These are phyloP conservation scores for Paecilomyces dactylethromorphus DNA, from an alignment of 2,329 filamentous ascomycete genomes.

Conservation along the genomic window DNA sequence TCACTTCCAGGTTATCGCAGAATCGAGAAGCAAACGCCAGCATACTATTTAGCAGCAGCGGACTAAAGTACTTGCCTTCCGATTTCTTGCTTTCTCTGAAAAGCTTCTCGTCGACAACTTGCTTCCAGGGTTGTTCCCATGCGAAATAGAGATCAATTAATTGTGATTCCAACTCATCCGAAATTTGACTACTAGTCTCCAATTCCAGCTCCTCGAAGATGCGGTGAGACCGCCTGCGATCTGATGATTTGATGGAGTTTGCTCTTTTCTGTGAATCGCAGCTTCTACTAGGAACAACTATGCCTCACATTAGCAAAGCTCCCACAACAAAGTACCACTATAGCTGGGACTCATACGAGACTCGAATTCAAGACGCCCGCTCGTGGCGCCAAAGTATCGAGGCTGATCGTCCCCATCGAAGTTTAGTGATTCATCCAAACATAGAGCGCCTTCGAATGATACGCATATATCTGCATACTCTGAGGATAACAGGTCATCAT, in stretches of 20 bases:
- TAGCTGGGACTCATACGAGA: conserved; percentile 1
- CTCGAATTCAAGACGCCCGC: conserved; percentile 27
- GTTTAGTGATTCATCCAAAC: conserved; percentile 29
- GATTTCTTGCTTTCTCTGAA: conserved; percentile 23
- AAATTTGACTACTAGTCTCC: conserved; percentile 3
- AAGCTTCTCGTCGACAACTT: conserved; percentile 28
- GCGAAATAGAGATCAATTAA: conserved; percentile 29
- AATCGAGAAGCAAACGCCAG: conserved; percentile 29
- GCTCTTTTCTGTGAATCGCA: background rate
- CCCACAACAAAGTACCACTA: background rate
- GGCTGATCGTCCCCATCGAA: conserved; percentile 30
- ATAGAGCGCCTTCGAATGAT: conserved; percentile 25
- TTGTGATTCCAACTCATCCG: conserved; percentile 20
- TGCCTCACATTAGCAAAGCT: background rate
- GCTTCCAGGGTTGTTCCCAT: conserved; percentile 32
- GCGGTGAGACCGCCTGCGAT: background rate
- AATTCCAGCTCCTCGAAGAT: background rate
- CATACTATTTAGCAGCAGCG: conserved; percentile 27
- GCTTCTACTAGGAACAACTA: background rate
- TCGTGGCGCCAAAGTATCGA: conserved; percentile 31
- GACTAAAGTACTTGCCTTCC: conserved; percentile 24
- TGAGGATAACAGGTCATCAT: conserved; percentile 3
- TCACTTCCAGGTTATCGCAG: conserved; percentile 23
- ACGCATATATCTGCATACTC: conserved; percentile 14
- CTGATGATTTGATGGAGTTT: conserved; percentile 2